Conservation (phyloP, 345 rosid species). For the Acer saccharum region DNA sequence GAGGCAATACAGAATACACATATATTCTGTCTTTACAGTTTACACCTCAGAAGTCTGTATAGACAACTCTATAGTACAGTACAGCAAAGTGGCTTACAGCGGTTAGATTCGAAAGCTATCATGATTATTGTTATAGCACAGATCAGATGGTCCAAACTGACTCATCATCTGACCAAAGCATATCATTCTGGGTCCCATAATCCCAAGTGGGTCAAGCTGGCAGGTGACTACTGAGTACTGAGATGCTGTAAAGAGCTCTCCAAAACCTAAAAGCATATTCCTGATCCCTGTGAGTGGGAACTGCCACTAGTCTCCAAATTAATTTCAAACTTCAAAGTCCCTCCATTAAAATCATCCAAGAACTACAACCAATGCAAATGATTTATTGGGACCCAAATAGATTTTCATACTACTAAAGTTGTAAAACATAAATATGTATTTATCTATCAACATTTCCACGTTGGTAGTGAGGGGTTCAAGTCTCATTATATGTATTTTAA, state of each 20-base stretch:
- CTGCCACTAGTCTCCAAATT: neutral
- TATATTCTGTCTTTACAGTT: no score
- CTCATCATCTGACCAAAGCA: neutral
- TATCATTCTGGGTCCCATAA: neutral
- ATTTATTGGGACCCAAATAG: no score
- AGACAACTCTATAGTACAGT: no score
- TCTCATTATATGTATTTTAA: no score
- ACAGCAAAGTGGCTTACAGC: slow-evolving; percentile 2
- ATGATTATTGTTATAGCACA: neutral
- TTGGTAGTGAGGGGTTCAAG: no score
- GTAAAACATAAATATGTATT: no score
- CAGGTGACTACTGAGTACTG: no score
- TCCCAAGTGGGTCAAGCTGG: neutral
- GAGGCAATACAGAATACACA: no score
- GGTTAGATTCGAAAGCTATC: neutral
- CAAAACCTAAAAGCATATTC: neutral
- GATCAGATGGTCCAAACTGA: neutral
- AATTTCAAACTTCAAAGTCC: neutral
- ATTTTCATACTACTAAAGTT: no score
- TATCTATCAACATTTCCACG: no score
- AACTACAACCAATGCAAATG: neutral
- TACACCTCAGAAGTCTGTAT: no score
- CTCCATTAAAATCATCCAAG: neutral
- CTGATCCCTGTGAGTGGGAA: neutral
- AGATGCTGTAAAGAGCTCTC: no score